Percentiles rank a stretch among this genome's conserved stretches.
Conservation (phyloP, 2,329 filamentous ascomycete species). For the Zalaria sp. region DNA sequence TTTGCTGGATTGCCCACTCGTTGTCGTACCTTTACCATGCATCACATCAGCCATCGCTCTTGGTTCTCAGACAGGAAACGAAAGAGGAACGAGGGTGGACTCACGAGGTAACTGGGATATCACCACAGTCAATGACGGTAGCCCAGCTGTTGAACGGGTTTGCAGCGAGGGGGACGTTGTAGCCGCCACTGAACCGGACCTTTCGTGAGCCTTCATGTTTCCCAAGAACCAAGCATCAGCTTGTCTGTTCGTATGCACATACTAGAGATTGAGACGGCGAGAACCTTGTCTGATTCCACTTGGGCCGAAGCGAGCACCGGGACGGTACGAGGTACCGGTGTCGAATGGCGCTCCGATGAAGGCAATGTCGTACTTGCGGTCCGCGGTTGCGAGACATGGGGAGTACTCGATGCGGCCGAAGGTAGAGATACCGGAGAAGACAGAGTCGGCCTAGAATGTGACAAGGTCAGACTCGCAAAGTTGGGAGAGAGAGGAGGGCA, state of each 20-base stretch:
- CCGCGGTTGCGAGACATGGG: constrained; percentile 57
- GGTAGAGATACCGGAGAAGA: constrained; percentile 78
- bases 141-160: constrained; percentile 77
- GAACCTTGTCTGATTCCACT: constrained; percentile 78
- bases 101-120: constrained; percentile 74
- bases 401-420: constrained; percentile 69
- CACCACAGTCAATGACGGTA: constrained; percentile 67
- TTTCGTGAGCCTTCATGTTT: constrained; percentile 32
- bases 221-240: constrained; percentile 12
- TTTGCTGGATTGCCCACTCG: constrained; percentile 65
- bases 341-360: constrained; percentile 79
- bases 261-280: constrained; percentile 76
- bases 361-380: constrained; percentile 68
- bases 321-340: constrained; percentile 72
- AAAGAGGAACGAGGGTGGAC: constrained; percentile 14
- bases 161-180: constrained; percentile 66
- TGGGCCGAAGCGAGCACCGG: constrained; percentile 71
- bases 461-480: neutral
- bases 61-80: neutral
- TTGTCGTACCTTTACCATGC: constrained; percentile 59
- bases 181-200: constrained; percentile 56
- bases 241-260: constrained; percentile 30
- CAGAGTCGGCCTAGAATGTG: constrained; percentile 57
- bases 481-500: no score
- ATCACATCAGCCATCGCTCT: neutral